A percentile compares a stretch with the other conserved stretches of the same genome.
These are phyloP conservation scores for Casuarina glauca DNA, from an alignment of 306 rosid genomes.

Conservation along the genomic window DNA sequence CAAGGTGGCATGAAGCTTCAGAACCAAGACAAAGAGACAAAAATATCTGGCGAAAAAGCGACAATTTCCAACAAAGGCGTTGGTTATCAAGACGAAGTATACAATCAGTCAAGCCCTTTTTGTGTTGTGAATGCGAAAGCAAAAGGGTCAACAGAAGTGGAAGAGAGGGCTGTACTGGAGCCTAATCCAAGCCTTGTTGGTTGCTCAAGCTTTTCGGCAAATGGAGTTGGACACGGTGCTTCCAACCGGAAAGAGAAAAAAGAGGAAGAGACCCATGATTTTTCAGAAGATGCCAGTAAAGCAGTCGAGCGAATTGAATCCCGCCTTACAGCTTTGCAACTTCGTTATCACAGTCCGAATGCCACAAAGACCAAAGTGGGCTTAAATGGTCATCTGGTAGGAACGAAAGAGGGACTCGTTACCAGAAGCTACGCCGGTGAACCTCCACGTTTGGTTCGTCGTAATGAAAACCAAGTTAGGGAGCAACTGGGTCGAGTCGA, in stretches of 20 bases:
- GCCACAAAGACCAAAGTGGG: conserved; percentile 22
- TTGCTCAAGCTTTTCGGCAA: background rate
- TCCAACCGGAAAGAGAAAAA: background rate
- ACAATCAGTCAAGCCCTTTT: conserved; percentile 16
- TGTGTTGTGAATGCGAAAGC: conserved; percentile 16
- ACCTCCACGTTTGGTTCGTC: background rate
- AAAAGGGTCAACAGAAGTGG: conserved; percentile 20
- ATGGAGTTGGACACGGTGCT: background rate
- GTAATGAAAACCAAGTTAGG: no score
- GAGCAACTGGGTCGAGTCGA: no score
- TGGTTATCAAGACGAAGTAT: conserved; percentile 18
- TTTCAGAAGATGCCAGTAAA: conserved; percentile 43
- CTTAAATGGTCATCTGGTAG: conserved; percentile 10
- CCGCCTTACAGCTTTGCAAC: conserved; percentile 55
- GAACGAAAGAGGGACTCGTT: conserved; percentile 10
- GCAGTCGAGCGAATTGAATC: conserved; percentile 61
- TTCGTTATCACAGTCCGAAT: conserved; percentile 25
- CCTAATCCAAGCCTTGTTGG: conserved; percentile 23
- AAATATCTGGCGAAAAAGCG: background rate
- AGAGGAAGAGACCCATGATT: conserved; percentile 30
- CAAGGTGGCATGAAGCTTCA: conserved; percentile 32
- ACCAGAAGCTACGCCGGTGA: conserved; percentile 3
- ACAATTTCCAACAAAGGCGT: conserved; percentile 15
- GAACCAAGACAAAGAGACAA: conserved; percentile 13
- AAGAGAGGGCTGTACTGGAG: conserved; percentile 20